Percentiles rank a stretch among this genome's conserved stretches.
phyloP scores from a whole-genome alignment of 2,329 filamentous ascomycete species.

The Alternaria arbusti region DNA sequence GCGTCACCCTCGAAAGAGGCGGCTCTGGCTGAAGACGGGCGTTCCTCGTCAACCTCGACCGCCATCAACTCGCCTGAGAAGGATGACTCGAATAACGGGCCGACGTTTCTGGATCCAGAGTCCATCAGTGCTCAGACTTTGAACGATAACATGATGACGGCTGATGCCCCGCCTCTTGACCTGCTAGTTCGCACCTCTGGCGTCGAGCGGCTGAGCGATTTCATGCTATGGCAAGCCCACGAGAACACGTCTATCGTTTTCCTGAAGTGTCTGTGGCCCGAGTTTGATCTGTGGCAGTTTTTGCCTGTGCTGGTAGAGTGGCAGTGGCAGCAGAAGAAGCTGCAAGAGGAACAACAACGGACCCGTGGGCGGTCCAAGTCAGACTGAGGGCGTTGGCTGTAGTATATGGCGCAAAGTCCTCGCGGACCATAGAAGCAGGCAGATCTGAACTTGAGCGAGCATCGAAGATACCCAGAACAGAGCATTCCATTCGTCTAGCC shows the following conservation, averaged over 20 bases:
- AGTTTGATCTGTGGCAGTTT: conserved; percentile 94
- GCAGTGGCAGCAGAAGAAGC: conserved; percentile 67
- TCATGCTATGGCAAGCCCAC: conserved; percentile 99
- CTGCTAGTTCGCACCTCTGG: conserved; percentile 91
- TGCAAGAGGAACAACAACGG: conserved; percentile 45
- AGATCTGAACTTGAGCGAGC: conserved; percentile 19
- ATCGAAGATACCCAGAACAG: conserved; percentile 34
- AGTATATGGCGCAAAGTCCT: conserved; percentile 4
- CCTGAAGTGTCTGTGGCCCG: conserved; percentile 89
- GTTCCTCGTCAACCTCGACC: conserved; percentile 48
- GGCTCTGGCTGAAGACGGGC: conserved; percentile 35
- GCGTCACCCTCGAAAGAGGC: conserved; percentile 44
- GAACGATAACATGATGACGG: conserved; percentile 86
- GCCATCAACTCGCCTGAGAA: conserved; percentile 46
- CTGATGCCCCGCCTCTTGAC: conserved; percentile 84
- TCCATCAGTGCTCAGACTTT: conserved; percentile 84
- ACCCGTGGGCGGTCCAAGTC: conserved; percentile 36
- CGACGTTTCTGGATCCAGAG: conserved; percentile 73
- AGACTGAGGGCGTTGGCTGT: conserved; percentile 23
- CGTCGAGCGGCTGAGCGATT: conserved; percentile 91
- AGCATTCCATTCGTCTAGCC: conserved; percentile 28
- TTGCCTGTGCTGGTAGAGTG: conserved; percentile 91
- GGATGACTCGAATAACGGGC: conserved; percentile 26
- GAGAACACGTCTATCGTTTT: conserved; percentile 93
- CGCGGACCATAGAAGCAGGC: conserved; percentile 6